A percentile compares a stretch with the other conserved stretches of the same genome.
Conservation (phyloP, 2,329 filamentous ascomycete species). For the Aureobasidium sp. region DNA sequence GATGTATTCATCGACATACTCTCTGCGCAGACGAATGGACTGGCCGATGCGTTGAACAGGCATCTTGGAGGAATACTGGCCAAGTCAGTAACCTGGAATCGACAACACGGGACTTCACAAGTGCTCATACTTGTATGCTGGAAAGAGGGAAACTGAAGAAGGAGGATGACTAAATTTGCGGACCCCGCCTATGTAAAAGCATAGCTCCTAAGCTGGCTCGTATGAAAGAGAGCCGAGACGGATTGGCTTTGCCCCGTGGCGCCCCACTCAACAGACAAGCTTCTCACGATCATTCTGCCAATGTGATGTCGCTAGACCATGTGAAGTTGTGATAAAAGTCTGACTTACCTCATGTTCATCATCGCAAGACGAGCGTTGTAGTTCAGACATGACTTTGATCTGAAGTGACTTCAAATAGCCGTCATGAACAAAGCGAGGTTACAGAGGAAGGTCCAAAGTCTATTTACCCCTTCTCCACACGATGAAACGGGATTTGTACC, state of each 20-base stretch:
- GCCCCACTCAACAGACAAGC: constrained; percentile 10
- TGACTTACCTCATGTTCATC: neutral
- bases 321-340: neutral
- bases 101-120: neutral
- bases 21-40: constrained; percentile 64
- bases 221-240: constrained; percentile 12
- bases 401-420: neutral
- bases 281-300: neutral
- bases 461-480: constrained; percentile 10
- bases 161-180: neutral
- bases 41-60: constrained; percentile 53
- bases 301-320: neutral
- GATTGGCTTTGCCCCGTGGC: constrained; percentile 12
- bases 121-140: constrained; percentile 7
- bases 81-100: neutral
- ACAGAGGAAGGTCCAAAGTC: neutral
- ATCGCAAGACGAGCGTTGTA: neutral
- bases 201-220: constrained; percentile 11
- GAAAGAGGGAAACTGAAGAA: neutral
- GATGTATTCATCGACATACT: constrained; percentile 62
- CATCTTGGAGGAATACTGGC: neutral
- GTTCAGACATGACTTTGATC: neutral
- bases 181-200: constrained; percentile 10
- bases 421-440: neutral
- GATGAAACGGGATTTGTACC: constrained; percentile 7